phyloP scores from a whole-genome alignment of 2,329 filamentous ascomycete genomes.

The Fusarium decemcellulare region DNA sequence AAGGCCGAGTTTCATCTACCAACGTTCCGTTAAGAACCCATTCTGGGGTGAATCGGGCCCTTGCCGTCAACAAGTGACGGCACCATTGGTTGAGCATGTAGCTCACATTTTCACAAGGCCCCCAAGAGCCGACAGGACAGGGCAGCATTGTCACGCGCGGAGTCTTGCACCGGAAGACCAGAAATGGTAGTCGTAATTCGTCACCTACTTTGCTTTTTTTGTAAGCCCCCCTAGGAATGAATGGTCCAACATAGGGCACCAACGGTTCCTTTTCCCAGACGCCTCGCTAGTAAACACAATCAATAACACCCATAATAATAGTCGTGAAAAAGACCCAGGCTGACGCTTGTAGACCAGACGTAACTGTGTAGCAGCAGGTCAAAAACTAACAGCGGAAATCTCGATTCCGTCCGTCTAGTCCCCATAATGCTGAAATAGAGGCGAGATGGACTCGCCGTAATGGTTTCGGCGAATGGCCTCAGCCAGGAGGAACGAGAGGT shows the following conservation, averaged over 20 bases:
- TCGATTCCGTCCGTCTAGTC: constrained; percentile 57
- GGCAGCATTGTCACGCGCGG: constrained; percentile 18
- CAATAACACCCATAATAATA: constrained; percentile 33
- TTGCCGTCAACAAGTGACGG: constrained; percentile 80
- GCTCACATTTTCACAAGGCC: constrained; percentile 18
- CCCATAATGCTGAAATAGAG: constrained; percentile 76
- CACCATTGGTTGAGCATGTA: constrained; percentile 72
- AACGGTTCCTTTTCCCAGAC: constrained; percentile 48
- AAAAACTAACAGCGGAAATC: constrained; percentile 18
- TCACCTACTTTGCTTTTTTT: constrained; percentile 45
- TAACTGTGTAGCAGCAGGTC: constrained; percentile 23
- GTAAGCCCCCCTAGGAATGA: constrained; percentile 29
- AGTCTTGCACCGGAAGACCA: constrained; percentile 26
- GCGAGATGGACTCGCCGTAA: constrained; percentile 88
- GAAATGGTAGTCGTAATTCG: constrained; percentile 42
- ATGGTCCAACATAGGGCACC: constrained; percentile 35
- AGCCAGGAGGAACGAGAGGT: constrained; percentile 87
- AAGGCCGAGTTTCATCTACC: constrained; percentile 69
- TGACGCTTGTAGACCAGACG: constrained; percentile 10
- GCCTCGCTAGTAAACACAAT: constrained; percentile 53
- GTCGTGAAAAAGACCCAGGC: constrained; percentile 28
- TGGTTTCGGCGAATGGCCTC: constrained; percentile 97
- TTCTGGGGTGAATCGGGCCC: constrained; percentile 77
- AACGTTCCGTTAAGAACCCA: constrained; percentile 87
- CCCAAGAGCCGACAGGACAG: constrained; percentile 6